Base-by-base conservation (phyloP, 495 filamentous ascomycete genomes). In the Entonaema liquescens region DNA sequence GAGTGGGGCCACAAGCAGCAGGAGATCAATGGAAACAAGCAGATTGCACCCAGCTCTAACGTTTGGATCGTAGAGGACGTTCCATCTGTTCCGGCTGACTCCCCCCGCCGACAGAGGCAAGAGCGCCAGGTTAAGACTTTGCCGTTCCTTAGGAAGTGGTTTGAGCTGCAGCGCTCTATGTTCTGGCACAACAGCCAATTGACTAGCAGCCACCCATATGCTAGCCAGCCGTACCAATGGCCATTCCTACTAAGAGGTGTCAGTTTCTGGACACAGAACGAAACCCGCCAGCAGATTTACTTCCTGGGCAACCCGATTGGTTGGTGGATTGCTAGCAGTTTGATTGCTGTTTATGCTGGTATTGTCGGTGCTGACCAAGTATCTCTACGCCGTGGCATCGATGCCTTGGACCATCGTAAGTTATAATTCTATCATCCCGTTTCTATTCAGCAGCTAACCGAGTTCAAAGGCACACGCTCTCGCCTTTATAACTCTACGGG, bases 1-100 rank as follows among this genome's bases (percentile, higher is more conserved):
- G 95, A 99, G 15, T 99, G 95, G 95, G 95, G 86, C 31, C 94
- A 89, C 81, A 96, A 97, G 79, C 95, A 99, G 76, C 94, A 96
- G 68, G 95, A 99, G 78, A 98, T 99, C 83, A 99, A 99, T 78
- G 95, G 95, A 58, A 99, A 99, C 88, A 99, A 99, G 88, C 97
- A 97, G 79, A 81, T 96, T 55, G 84, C 88, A 49, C 93, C 97
- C 73, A 86, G 88, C 76, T 97, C 93, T 79, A 99, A 99, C 77
- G 84, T 97, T 70, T 99, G 95, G 95, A 92, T 89, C 71, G 90
- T 93, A 8, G 95, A 99, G 62, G 92, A 95, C 67, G 93, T 98
- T 59, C 90, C 93, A 12, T 93, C 91, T 12, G 80, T 98, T 52
- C 83, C 89, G 2, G 82, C 81, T 19, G 83, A 85, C 40, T 90